Conservation (phyloP, 1,284 basidiomycete genomes). For the Ganoderma boninense region DNA sequence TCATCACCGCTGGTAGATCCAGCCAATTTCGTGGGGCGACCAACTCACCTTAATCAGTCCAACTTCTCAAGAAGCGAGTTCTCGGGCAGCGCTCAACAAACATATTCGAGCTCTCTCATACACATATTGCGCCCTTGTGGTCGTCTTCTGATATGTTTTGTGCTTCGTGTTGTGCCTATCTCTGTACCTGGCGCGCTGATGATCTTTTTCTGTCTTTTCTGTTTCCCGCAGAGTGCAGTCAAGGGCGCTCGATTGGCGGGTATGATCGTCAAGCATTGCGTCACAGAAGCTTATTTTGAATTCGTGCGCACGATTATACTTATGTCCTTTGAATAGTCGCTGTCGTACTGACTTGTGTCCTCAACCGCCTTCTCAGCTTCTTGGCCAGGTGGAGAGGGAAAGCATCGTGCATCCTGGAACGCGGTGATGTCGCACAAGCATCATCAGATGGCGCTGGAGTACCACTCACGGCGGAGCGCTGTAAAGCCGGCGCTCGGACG, state of each 20-base stretch:
- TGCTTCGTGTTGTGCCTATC: neutral
- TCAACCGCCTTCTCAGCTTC: slow-evolving; percentile 1
- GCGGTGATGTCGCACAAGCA: slow-evolving; percentile 4
- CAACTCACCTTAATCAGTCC: too few relatives aligned
- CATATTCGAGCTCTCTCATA: neutral
- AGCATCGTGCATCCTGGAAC: slow-evolving; percentile 2
- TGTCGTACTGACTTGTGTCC: slow-evolving; percentile 4
- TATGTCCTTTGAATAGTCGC: neutral
- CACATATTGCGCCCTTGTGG: neutral
- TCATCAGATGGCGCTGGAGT: neutral
- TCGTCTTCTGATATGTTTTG: neutral
- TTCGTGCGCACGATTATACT: neutral
- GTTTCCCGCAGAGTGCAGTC: neutral
- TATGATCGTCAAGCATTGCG: neutral
- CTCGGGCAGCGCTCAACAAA: too few relatives aligned
- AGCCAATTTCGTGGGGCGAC: too few relatives aligned
- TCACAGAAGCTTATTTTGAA: neutral
- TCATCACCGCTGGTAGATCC: too few relatives aligned
- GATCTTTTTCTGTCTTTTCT: neutral
- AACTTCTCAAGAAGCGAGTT: too few relatives aligned
- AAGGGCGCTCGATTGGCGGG: neutral
- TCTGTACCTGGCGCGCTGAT: neutral
- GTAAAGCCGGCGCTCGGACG: neutral
- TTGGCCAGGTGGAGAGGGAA: neutral
- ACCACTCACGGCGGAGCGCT: neutral